Base-by-base conservation (phyloP, 2,329 filamentous ascomycete species). In the Trichoderma koningii region DNA sequence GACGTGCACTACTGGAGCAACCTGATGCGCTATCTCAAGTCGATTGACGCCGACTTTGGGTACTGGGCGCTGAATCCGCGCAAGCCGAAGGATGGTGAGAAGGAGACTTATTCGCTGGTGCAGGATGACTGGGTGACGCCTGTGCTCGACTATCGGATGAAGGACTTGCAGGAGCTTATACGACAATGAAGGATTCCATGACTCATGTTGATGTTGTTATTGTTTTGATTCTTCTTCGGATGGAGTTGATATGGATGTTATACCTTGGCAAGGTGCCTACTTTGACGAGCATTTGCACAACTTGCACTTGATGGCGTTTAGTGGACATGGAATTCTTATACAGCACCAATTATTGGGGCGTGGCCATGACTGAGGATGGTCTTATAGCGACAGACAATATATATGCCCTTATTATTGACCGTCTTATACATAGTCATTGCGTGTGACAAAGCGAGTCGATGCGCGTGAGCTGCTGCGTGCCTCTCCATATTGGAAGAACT, bases 31-130 rank as follows among this genome's bases (percentile, higher is more conserved):
- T 88, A 83, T 73, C 78, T 90, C 65, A 81, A 81, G 70, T 75
- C 77, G 3, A 74, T 85, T 57, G 85, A 89, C 69, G 85, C 85
- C 10, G 87, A 89, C 70, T 89, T 88, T 77, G 88, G 84, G 7
- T 90, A 90, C 75, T 90, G 88, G 88, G 87, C 87, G 17, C 73
- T 90, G 69, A 90, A 90, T 75, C 85, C 87, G 45, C 79, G 85
- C 53, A 90, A 90, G 75, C 84, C 86, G 10, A 81, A 81, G 65
- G 78, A 82, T 44, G 81, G 87, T 73, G 80, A 77, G 55, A 78
- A 76, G 38, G 87, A 90, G 77, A 80, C 81, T 14, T 90, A 90
- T 72, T 82, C 83, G 2, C 75, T 90, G 26, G 76, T 90, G 19
- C 75, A 82, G 67, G 86, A 89, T 70, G 86, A 88, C 73, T 90